phyloP scores from a whole-genome alignment of 2,329 filamentous ascomycete genomes.

The Basipetospora chlamydospora region DNA sequence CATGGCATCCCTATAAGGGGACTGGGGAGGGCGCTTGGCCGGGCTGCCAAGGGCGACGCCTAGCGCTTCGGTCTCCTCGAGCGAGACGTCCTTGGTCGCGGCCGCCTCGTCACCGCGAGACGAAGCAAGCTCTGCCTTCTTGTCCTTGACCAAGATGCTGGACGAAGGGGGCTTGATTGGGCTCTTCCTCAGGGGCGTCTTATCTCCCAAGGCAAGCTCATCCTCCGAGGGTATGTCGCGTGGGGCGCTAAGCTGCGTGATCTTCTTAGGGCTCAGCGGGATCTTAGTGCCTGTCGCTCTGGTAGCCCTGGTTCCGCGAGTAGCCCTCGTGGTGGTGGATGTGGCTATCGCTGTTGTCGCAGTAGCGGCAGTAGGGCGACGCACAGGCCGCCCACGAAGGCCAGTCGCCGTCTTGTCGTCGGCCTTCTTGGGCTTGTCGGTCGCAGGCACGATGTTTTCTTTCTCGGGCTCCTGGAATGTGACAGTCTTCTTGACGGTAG shows the following conservation, averaged over 20 bases:
- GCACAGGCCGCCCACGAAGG: slow-evolving; percentile 28
- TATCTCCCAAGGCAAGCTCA: slow-evolving; percentile 39
- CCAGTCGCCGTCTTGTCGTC: slow-evolving; percentile 16
- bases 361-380: slow-evolving; percentile 22
- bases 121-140: background rate
- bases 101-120: slow-evolving; percentile 4
- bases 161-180: slow-evolving; percentile 32
- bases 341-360: slow-evolving; percentile 12
- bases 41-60: slow-evolving; percentile 32
- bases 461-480: slow-evolving; percentile 52
- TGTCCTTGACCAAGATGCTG: slow-evolving; percentile 1
- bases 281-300: slow-evolving; percentile 22
- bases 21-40: slow-evolving; percentile 36
- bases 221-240: slow-evolving; percentile 35
- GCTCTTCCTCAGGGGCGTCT: slow-evolving; percentile 37
- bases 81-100: slow-evolving; percentile 8
- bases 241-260: slow-evolving; percentile 34
- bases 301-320: slow-evolving; percentile 15
- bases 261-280: slow-evolving; percentile 51
- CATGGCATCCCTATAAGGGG: slow-evolving; percentile 39
- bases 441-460: slow-evolving; percentile 39
- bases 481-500: slow-evolving; percentile 43
- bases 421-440: slow-evolving; percentile 18
- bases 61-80: background rate
- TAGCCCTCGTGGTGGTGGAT: slow-evolving; percentile 12